phyloP scores from a whole-genome alignment of 2,329 filamentous ascomycete genomes.

The Clonostachys rosea region DNA sequence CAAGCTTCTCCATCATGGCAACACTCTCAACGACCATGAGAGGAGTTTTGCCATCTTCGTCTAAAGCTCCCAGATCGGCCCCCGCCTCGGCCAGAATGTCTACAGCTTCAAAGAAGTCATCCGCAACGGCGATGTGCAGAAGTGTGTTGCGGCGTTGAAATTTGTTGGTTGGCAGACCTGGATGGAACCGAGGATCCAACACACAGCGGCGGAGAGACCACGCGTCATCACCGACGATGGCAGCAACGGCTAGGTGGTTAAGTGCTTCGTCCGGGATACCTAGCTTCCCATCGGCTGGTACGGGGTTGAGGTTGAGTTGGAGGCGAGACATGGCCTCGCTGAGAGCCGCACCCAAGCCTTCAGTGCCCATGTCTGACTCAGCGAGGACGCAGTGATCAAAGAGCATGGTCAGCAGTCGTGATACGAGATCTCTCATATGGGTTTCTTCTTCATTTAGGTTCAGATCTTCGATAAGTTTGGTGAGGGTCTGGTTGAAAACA shows the following conservation, averaged over 20 bases:
- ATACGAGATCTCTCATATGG: constrained; percentile 1
- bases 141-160: constrained; percentile 13
- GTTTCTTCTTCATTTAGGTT: constrained; percentile 5
- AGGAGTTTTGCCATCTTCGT: constrained; percentile 23
- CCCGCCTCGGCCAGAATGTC: constrained; percentile 16
- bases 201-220: not conserved
- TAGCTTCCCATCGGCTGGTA: not conserved
- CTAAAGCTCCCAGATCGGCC: constrained; percentile 16
- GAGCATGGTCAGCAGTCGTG: constrained; percentile 12
- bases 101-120: constrained; percentile 15
- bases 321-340: not conserved
- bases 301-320: not conserved
- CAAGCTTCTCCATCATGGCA: constrained; percentile 14
- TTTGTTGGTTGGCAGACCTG: constrained; percentile 3
- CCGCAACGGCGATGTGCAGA: constrained; percentile 21
- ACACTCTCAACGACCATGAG: constrained; percentile 23
- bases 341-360: not conserved
- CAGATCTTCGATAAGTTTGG: constrained; percentile 7
- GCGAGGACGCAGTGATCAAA: constrained; percentile 12
- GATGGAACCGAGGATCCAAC: not conserved
- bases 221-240: not conserved
- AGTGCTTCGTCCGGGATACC: not conserved
- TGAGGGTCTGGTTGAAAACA: constrained; percentile 9
- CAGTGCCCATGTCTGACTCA: not conserved
- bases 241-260: not conserved